Evolutionary conservation across 257 asterid species (phyloP), one percentile per base, ranked within the genome.

Genomic region (Salvia hispanica): DNA sequence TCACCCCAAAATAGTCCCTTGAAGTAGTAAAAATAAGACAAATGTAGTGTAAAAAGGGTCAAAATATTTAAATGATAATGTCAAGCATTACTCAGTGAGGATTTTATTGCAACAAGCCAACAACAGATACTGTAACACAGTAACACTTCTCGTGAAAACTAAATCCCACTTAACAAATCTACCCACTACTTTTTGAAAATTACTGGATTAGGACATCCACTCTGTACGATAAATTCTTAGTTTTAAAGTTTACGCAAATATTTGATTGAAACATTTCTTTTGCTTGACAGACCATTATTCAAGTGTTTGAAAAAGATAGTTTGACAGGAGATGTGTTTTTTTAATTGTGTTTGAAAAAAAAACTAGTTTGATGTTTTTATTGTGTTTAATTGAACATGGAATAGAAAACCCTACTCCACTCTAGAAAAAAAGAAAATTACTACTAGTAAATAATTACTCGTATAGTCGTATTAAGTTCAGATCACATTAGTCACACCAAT

Each of bases 221-320:
- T 44, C 14, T 46, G 18, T 12, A 46, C 18, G 52, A 46, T 13
- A 46, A 48, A 7, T 48, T 48, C 14, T 3, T 7, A 46, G 3
- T 48, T 14, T 3, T 36, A 58, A 58, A n/a, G 3, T 58, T 58
- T 9, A 25, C 5, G 31, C 58, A 25, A 18, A n/a, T 7, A 12
- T n/a, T 55, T 40, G 64, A 42, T 43, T 43, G 57, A 44, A 37
- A 33, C 31, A 25, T 57, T 67, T 57, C 57, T 43, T 33, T 67
- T 55, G 37, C 25, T 28, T 44, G 65, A 42, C 10, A 21, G 7
- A 2, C 6, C 39, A 25, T 36, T 14, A 12, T 15, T 34, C 3
- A 3, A 39, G 50, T 40, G 16, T 9, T 16, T 4, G 10, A 11
- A 10, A 3, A 21, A 53, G 36, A 3, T 53, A 53, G 25, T 9